These are phyloP conservation scores for Boletus edulis DNA, from an alignment of 768 basidiomycete species.

Conservation along the genomic window DNA sequence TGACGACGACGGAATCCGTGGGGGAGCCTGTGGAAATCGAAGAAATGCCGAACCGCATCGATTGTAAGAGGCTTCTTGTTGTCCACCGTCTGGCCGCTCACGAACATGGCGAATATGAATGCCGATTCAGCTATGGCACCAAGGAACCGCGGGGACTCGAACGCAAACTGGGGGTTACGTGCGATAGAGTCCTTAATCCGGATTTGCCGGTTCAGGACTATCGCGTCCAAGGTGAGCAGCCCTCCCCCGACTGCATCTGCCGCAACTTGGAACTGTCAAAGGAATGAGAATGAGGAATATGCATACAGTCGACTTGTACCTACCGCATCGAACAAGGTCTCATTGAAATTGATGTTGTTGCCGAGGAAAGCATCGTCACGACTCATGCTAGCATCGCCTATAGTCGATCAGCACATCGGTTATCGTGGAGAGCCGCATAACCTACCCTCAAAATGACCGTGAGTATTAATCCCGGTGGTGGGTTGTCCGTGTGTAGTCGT, in stretches of 20 bases:
- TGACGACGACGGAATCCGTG: conserved; percentile 16
- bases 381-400: conserved; percentile 23
- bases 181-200: conserved; percentile 24
- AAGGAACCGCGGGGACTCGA: conserved; percentile 14
- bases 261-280: conserved; percentile 6
- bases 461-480: conserved; percentile 17
- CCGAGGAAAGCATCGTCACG: conserved; percentile 20
- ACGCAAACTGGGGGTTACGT: conserved; percentile 16
- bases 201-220: conserved; percentile 8
- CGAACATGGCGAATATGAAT: conserved; percentile 20
- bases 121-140: conserved; percentile 13
- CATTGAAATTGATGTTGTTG: conserved; percentile 20
- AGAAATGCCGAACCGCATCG: conserved; percentile 14
- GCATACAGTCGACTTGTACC: not conserved
- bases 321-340: conserved; percentile 22
- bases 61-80: conserved; percentile 2
- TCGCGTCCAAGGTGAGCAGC: conserved; percentile 15
- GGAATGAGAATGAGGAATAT: too few relatives aligned
- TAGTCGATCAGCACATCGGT: not conserved
- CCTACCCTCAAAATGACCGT: conserved; percentile 21
- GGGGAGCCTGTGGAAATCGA: conserved; percentile 12
- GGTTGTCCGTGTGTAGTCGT: conserved; percentile 4
- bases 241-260: conserved; percentile 17
- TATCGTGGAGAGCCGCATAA: too few relatives aligned
- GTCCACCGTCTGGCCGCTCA: conserved; percentile 17